Conservation (phyloP, 495 filamentous ascomycete species). For the Apodospora peruviana region DNA sequence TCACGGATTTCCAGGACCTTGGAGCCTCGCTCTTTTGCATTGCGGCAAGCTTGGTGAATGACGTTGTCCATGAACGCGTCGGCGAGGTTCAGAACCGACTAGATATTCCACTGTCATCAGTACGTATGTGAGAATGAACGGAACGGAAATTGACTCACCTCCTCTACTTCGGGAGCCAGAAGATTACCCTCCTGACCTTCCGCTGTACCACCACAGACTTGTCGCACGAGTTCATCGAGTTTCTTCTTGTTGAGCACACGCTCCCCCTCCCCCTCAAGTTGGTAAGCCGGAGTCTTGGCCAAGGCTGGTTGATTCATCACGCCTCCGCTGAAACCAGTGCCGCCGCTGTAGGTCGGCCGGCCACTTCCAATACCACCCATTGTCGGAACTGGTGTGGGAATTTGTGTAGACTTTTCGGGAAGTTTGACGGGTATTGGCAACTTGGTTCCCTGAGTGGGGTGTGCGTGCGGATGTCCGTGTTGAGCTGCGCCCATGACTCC, state of each 20-base stretch:
- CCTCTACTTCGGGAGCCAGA: conserved; percentile 87
- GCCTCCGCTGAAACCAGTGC: conserved; percentile 64
- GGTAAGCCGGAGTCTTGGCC: conserved; percentile 69
- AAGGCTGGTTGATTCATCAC: conserved; percentile 84
- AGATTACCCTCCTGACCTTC: conserved; percentile 61
- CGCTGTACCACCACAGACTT: conserved; percentile 78
- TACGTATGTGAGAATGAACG: not conserved
- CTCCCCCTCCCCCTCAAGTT: conserved; percentile 84
- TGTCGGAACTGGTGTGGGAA: conserved; percentile 60
- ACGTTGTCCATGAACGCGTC: conserved; percentile 94
- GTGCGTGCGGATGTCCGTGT: conserved; percentile 52
- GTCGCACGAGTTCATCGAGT: conserved; percentile 87
- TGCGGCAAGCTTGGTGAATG: conserved; percentile 75
- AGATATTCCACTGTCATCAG: not conserved
- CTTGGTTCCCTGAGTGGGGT: conserved; percentile 40
- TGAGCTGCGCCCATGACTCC: conserved; percentile 20
- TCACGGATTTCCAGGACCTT: conserved; percentile 87
- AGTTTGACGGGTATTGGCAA: conserved; percentile 80
- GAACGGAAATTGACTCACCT: conserved; percentile 51
- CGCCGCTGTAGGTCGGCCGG: conserved; percentile 73
- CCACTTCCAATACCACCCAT: conserved; percentile 52
- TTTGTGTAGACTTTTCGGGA: conserved; percentile 52
- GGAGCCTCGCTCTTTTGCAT: conserved; percentile 87
- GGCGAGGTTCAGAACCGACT: conserved; percentile 84
- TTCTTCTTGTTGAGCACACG: conserved; percentile 91